Evolutionary conservation across 2,329 filamentous ascomycete genomes (phyloP).

Genomic region (Pseudocercospora vitis): DNA sequence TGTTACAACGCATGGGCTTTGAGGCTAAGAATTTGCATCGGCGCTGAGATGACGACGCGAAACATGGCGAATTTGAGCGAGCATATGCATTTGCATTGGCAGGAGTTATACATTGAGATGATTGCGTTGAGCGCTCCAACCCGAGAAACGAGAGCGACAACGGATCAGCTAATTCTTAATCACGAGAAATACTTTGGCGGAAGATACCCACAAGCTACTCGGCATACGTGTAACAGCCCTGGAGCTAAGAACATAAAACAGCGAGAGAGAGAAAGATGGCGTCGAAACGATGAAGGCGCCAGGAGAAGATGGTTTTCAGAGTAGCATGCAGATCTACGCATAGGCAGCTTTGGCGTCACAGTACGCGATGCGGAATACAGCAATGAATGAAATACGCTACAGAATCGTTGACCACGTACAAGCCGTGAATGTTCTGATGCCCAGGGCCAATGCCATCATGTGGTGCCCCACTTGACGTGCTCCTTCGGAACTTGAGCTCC

Average conservation of each 20-base stretch:
- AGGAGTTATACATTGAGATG: slow-evolving; percentile 2
- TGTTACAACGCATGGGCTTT: background rate
- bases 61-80: slow-evolving; percentile 1
- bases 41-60: background rate
- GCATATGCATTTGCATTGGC: slow-evolving; percentile 5
- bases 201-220: slow-evolving; percentile 5
- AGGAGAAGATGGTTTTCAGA: background rate
- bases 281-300: background rate
- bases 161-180: slow-evolving; percentile 1
- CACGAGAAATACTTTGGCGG: background rate
- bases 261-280: background rate
- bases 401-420: background rate
- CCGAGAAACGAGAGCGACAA: background rate
- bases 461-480: background rate
- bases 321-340: background rate
- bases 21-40: background rate
- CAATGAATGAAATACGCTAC: background rate
- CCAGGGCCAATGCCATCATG: background rate
- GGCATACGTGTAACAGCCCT: background rate
- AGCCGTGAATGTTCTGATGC: no score
- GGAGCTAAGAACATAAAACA: background rate
- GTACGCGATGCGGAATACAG: background rate
- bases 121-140: slow-evolving; percentile 6
- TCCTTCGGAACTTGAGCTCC: slow-evolving; percentile 2
- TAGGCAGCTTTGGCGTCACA: background rate